A percentile compares a stretch with the other conserved stretches of the same genome.
phyloP scores from a whole-genome alignment of 768 basidiomycete species.

The Kwoniella dendrophila region DNA sequence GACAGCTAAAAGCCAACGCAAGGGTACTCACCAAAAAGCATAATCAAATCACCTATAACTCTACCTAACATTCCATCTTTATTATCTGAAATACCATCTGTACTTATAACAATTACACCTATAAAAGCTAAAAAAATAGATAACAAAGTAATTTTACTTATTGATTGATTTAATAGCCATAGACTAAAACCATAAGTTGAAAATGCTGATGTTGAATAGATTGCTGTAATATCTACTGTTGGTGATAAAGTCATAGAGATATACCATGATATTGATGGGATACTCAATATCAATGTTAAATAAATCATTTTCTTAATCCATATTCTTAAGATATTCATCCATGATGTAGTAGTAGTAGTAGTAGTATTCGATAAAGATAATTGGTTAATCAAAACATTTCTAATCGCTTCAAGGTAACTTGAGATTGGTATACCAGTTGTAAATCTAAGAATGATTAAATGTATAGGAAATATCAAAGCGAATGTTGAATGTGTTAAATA shows the following conservation, averaged over 20 bases:
- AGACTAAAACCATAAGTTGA: conserved; percentile 88
- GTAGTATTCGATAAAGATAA: conserved; percentile 29
- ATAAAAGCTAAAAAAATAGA: conserved; percentile 78
- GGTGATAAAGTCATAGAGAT: conserved; percentile 57
- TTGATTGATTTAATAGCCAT: conserved; percentile 55
- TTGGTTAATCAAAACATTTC: conserved; percentile 58
- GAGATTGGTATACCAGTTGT: conserved; percentile 54
- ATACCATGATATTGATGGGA: conserved; percentile 52
- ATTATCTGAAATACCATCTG: conserved; percentile 61
- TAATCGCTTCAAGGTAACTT: conserved; percentile 63
- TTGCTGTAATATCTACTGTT: conserved; percentile 75
- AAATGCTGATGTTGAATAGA: conserved; percentile 89
- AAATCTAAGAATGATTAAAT: conserved; percentile 68
- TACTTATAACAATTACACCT: conserved; percentile 79
- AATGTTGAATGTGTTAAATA: conserved; percentile 85
- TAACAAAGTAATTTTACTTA: conserved; percentile 71
- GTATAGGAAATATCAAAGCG: conserved; percentile 75
- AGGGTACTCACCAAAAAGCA: conserved; percentile 46
- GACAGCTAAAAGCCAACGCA: neutral
- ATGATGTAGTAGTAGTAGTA: conserved; percentile 10
- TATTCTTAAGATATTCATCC: conserved; percentile 20
- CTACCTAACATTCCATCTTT: conserved; percentile 47
- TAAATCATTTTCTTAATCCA: conserved; percentile 32
- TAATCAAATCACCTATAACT: conserved; percentile 51
- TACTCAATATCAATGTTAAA: conserved; percentile 47